A percentile compares a stretch with the other conserved stretches of the same genome.
phyloP scores from a whole-genome alignment of 345 rosid genomes.

The Melaleuca quinquenervia region DNA sequence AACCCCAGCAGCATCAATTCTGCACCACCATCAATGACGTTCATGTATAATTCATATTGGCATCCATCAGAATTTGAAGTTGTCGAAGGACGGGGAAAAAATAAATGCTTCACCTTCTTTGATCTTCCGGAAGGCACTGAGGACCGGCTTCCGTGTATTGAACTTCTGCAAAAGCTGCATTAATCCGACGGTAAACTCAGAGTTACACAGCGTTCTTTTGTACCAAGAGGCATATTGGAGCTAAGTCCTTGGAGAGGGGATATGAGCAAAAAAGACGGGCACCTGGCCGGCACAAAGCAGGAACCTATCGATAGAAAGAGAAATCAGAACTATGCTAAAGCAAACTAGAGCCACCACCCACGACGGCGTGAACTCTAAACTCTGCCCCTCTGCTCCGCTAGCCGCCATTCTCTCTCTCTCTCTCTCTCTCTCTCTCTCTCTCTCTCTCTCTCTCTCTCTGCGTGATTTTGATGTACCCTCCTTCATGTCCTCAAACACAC shows the following conservation, averaged over 20 bases:
- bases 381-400: slow-evolving; percentile 29
- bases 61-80: neutral
- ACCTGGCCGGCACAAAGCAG: slow-evolving; percentile 67
- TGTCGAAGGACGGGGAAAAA: neutral
- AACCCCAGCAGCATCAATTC: slow-evolving; percentile 88
- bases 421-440: neutral
- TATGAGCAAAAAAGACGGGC: neutral
- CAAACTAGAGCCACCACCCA: slow-evolving; percentile 87
- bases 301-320: slow-evolving; percentile 49
- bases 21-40: slow-evolving; percentile 7
- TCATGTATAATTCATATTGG: neutral
- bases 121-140: slow-evolving; percentile 63
- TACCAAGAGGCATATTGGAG: neutral
- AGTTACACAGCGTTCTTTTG: neutral
- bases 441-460: neutral
- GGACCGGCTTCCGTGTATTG: slow-evolving; percentile 50
- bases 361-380: slow-evolving; percentile 70
- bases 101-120: slow-evolving; percentile 47
- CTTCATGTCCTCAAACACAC: neutral
- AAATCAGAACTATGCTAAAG: slow-evolving; percentile 54
- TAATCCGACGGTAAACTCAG: neutral
- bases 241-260: neutral
- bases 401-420: slow-evolving; percentile 17
- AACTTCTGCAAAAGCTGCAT: slow-evolving; percentile 34
- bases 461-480: neutral